These are phyloP conservation scores for Suhomyces sp. DNA, from an alignment of 805 yeast species.

Conservation along the genomic window DNA sequence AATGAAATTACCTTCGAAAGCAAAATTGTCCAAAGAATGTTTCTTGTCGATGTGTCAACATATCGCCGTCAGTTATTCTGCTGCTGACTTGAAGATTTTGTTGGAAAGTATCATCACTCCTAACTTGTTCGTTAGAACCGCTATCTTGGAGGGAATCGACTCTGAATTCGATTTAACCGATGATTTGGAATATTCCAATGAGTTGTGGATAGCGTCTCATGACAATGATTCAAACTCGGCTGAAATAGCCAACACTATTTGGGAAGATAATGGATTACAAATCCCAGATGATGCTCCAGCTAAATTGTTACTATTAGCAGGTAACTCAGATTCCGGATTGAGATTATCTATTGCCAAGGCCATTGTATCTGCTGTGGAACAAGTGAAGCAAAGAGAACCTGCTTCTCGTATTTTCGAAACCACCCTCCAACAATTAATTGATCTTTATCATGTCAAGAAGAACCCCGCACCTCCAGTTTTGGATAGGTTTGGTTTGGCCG, in stretches of 20 bases:
- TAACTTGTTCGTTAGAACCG: conserved; percentile 68
- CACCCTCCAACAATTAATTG: conserved; percentile 47
- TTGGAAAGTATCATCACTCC: conserved; percentile 58
- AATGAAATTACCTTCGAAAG: conserved; percentile 71
- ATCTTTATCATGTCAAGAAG: conserved; percentile 57
- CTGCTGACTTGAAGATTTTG: conserved; percentile 57
- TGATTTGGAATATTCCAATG: conserved; percentile 50
- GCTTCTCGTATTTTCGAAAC: conserved; percentile 23
- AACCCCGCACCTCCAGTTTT: conserved; percentile 73
- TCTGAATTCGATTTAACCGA: conserved; percentile 69
- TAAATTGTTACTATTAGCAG: conserved; percentile 50
- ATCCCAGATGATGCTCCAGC: conserved; percentile 46
- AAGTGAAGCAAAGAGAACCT: conserved; percentile 24
- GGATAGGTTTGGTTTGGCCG: conserved; percentile 78
- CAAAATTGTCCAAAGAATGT: conserved; percentile 82
- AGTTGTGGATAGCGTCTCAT: conserved; percentile 75
- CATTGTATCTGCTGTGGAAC: conserved; percentile 51
- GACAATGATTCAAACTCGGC: conserved; percentile 66
- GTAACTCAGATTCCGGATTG: conserved; percentile 59
- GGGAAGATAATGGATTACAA: conserved; percentile 74
- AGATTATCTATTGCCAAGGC: conserved; percentile 74
- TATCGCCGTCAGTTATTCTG: conserved; percentile 60
- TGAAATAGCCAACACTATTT: conserved; percentile 72
- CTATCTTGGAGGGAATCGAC: conserved; percentile 82
- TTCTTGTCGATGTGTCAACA: conserved; percentile 74